phyloP scores from a whole-genome alignment of 148 eudicot species.

The Chenopodium album region DNA sequence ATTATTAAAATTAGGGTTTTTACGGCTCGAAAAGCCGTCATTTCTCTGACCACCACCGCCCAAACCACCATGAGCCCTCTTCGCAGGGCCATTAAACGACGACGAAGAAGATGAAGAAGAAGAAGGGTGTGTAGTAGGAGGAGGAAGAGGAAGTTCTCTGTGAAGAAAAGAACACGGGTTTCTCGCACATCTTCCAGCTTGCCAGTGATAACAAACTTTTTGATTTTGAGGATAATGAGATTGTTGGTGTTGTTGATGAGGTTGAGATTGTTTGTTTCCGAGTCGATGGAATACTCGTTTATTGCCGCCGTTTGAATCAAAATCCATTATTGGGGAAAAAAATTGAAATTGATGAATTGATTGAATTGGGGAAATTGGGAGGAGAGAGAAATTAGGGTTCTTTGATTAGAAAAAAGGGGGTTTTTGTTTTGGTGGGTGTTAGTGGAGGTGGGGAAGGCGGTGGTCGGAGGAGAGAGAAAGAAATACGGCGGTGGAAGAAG shows the following conservation, averaged over 20 bases:
- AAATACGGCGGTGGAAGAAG: background rate
- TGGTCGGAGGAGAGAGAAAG: background rate
- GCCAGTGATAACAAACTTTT: conserved; percentile 80
- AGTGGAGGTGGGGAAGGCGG: background rate
- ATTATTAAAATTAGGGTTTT: conserved; percentile 60
- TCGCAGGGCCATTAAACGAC: conserved; percentile 45
- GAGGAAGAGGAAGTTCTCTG: conserved; percentile 53
- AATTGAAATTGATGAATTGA: background rate
- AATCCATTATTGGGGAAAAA: conserved; percentile 46
- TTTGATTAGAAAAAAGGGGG: background rate
- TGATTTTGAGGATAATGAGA: conserved; percentile 17
- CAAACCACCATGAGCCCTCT: conserved; percentile 60
- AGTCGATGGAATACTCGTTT: conserved; percentile 64
- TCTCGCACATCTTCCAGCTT: conserved; percentile 67
- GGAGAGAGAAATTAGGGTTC: conserved; percentile 9
- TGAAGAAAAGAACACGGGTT: conserved; percentile 66
- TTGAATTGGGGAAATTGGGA: background rate
- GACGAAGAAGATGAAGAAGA: conserved; percentile 5
- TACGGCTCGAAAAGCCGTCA: conserved; percentile 56
- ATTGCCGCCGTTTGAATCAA: conserved; percentile 51
- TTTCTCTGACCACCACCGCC: conserved; percentile 31
- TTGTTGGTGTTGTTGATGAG: background rate
- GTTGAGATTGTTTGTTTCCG: conserved; percentile 24
- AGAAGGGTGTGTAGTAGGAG: background rate
- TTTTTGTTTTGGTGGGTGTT: background rate